phyloP scores from a whole-genome alignment of 306 rosid species.

The Senna tora region DNA sequence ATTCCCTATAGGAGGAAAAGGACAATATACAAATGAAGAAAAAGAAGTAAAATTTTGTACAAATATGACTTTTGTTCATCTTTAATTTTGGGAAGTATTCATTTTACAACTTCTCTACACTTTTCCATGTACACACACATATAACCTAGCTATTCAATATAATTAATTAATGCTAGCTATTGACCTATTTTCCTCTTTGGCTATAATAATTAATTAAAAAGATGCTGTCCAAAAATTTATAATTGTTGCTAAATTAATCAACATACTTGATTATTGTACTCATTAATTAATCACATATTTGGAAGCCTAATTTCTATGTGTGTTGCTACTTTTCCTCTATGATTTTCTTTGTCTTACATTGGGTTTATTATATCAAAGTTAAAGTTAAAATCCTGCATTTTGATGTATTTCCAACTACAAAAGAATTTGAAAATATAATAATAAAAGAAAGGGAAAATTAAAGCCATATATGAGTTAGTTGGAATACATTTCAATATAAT shows the following conservation, averaged over 20 bases:
- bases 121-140: not conserved
- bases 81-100: not conserved
- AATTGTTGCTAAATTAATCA: not conserved
- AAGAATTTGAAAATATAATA: not conserved
- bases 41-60: not conserved
- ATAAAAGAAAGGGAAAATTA: not conserved
- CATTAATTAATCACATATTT: not conserved
- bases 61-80: not conserved
- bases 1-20: not conserved
- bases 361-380: not conserved
- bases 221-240: not conserved
- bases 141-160: too few relatives aligned
- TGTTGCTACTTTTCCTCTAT: not conserved
- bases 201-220: too few relatives aligned
- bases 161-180: too few relatives aligned
- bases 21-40: not conserved
- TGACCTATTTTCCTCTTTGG: too few relatives aligned
- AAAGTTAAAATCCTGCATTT: not conserved
- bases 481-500: too few relatives aligned
- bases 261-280: not conserved
- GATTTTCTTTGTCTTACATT: conserved; percentile 8
- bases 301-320: not conserved
- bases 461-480: not conserved
- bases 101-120: not conserved
- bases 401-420: not conserved